A percentile compares a stretch with the other conserved stretches of the same genome.
These are phyloP conservation scores for Trichophaea hybrida DNA, from an alignment of 2,329 filamentous ascomycete genomes.

Conservation along the genomic window DNA sequence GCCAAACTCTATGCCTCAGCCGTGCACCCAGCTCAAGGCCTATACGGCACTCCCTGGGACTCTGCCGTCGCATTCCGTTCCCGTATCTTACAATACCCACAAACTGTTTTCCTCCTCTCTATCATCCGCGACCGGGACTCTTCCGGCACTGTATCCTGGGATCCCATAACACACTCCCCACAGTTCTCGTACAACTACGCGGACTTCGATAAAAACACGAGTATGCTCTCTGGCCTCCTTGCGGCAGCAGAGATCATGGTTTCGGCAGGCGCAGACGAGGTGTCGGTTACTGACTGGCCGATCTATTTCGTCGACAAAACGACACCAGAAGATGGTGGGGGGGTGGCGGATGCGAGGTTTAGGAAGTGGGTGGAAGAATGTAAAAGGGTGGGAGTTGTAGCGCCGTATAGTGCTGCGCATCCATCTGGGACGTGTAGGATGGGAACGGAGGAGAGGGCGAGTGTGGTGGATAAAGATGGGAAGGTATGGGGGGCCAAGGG, in stretches of 20 bases:
- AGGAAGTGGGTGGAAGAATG: conserved; percentile 37
- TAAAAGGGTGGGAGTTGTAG: conserved; percentile 30
- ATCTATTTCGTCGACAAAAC: conserved; percentile 33
- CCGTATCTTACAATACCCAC: conserved; percentile 36
- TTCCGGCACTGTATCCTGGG: conserved; percentile 53
- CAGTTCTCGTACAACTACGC: conserved; percentile 56
- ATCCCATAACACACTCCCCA: conserved; percentile 49
- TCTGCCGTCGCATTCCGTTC: conserved; percentile 26
- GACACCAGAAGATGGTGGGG: conserved; percentile 30
- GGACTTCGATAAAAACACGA: conserved; percentile 42
- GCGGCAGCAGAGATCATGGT: neutral
- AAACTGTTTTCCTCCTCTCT: conserved; percentile 56
- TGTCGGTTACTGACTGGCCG: neutral
- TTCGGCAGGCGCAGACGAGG: neutral
- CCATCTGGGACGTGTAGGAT: conserved; percentile 53
- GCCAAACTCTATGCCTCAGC: conserved; percentile 62
- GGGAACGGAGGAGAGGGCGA: conserved; percentile 40
- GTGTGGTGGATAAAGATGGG: conserved; percentile 46
- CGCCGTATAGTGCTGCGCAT: conserved; percentile 59
- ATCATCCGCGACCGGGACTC: conserved; percentile 61
- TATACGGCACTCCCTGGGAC: conserved; percentile 50
- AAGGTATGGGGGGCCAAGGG: conserved; percentile 51
- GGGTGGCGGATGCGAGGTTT: conserved; percentile 42
- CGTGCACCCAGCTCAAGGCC: conserved; percentile 56
- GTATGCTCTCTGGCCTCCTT: neutral